phyloP scores from a whole-genome alignment of 176 grass and related monocot genomes.

The barley (Hordeum vulgare) region DNA sequence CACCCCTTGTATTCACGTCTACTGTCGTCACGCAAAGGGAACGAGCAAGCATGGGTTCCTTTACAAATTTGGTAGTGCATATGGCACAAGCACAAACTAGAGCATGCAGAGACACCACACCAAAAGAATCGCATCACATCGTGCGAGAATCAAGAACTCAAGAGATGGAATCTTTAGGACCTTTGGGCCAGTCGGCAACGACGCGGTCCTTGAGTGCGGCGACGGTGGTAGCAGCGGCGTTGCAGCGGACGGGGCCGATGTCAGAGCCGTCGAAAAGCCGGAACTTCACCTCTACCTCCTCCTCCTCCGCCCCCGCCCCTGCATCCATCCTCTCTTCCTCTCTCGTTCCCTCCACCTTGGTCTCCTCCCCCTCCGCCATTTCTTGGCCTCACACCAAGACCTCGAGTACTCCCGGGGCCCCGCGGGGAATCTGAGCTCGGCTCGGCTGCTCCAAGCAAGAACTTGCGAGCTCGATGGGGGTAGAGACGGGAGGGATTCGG shows the following conservation, averaged over 20 bases:
- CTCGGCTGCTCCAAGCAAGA: neutral
- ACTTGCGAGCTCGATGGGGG: neutral
- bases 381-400: conserved; percentile 15
- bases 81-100: conserved; percentile 5
- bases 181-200: conserved; percentile 71
- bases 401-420: neutral
- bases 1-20: neutral
- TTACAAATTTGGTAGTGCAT: conserved; percentile 19
- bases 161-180: conserved; percentile 16
- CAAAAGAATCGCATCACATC: neutral
- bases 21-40: neutral
- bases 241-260: conserved; percentile 61
- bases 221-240: conserved; percentile 48
- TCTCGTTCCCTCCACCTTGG: conserved; percentile 2
- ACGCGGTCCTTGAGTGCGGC: conserved; percentile 71
- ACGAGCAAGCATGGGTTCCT: neutral
- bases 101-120: neutral
- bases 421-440: neutral
- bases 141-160: neutral
- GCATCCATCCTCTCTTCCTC: conserved; percentile 12
- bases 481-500: conserved; percentile 2
- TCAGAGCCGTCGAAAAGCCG: conserved; percentile 73
- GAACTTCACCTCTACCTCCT: conserved; percentile 63
- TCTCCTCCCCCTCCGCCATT: conserved; percentile 43
- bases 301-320: conserved; percentile 14